These are phyloP conservation scores for Daldinia loculata DNA, from an alignment of 495 filamentous ascomycete species.

Conservation along the genomic window DNA sequence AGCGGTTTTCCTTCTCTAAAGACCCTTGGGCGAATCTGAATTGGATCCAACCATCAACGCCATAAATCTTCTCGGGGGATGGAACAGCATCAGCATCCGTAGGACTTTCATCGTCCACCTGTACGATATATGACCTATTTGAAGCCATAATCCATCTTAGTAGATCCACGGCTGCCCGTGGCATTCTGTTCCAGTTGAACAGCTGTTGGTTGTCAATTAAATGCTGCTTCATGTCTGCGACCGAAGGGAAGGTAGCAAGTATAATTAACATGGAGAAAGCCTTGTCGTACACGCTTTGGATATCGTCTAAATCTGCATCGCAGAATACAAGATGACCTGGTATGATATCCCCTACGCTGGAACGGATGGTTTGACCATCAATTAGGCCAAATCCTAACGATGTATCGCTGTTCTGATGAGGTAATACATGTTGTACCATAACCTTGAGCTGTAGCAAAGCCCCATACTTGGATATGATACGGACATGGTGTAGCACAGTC, in stretches of 20 bases:
- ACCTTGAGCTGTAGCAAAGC: slow-evolving; percentile 16
- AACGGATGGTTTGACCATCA: not conserved
- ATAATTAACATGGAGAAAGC: slow-evolving; percentile 63
- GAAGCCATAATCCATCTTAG: slow-evolving; percentile 92
- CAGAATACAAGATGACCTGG: slow-evolving; percentile 42
- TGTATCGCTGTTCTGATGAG: not conserved
- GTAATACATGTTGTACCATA: slow-evolving; percentile 26
- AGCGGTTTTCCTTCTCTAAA: slow-evolving; percentile 88
- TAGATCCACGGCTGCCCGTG: slow-evolving; percentile 71
- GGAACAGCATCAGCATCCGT: slow-evolving; percentile 28
- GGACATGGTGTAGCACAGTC: slow-evolving; percentile 35
- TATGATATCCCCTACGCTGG: not conserved
- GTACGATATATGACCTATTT: slow-evolving; percentile 85
- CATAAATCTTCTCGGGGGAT: slow-evolving; percentile 64
- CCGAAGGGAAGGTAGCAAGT: slow-evolving; percentile 72
- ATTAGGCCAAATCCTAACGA: not conserved
- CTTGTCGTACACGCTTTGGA: slow-evolving; percentile 55
- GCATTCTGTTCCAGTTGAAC: slow-evolving; percentile 68
- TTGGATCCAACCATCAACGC: slow-evolving; percentile 75
- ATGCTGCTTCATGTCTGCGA: slow-evolving; percentile 69
- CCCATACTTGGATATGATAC: slow-evolving; percentile 7
- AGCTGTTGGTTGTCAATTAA: slow-evolving; percentile 60
- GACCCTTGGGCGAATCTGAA: slow-evolving; percentile 90
- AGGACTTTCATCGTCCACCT: slow-evolving; percentile 53
- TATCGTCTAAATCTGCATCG: slow-evolving; percentile 46